Evolutionary conservation across 2,329 filamentous ascomycete species (phyloP), one percentile per base, ranked within the genome.

Genomic region (Ceratocystis eucalypticola): DNA sequence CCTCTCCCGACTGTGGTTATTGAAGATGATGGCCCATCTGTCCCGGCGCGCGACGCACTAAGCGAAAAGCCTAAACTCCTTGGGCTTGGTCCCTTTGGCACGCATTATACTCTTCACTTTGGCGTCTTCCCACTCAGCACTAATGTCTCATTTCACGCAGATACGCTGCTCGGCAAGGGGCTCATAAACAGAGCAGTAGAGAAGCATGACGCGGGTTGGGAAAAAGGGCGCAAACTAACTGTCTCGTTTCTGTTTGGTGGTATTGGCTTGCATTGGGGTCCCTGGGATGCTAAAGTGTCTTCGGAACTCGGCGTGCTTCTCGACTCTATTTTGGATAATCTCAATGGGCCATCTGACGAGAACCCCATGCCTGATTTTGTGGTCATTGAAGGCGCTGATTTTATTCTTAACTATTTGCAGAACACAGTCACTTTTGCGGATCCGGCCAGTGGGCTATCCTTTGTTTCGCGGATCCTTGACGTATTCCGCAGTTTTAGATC

Each of bases 251-350:
- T 74, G 37, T 72, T 87, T 5, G 80, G 77, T 12, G 76, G 78
- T 5, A 78, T 80, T 67, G 71, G 71, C 0, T 76, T 87, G 5
- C 74, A 73, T 66, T 87, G 85, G 84, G 78, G 77, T 6, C 59
- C 69, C 1, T 87, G 85, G 84, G 76, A 83, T 69, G 80, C 81
- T 8, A 77, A 77, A 41, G 78, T 80, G 1, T 86, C 84, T 1
- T 86, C 84, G 2, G 84, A 87, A 70, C 70, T 87, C 22, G 84
- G 84, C 1, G 76, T 86, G 48, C 73, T 85, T n/a, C 75, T 85
- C 67, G 84, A 87, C 72, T 83, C 79, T 72, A 74, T 87, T 41
- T 72, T 75, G 10, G 82, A 85, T 44, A 76, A 80, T 59, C 67
- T 76, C n/a, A 72, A 74, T 6, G 67, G 67, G 8, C 33, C 20